These are phyloP conservation scores for Stereocaulon alpinum DNA, from an alignment of 495 filamentous ascomycete species.

Conservation along the genomic window DNA sequence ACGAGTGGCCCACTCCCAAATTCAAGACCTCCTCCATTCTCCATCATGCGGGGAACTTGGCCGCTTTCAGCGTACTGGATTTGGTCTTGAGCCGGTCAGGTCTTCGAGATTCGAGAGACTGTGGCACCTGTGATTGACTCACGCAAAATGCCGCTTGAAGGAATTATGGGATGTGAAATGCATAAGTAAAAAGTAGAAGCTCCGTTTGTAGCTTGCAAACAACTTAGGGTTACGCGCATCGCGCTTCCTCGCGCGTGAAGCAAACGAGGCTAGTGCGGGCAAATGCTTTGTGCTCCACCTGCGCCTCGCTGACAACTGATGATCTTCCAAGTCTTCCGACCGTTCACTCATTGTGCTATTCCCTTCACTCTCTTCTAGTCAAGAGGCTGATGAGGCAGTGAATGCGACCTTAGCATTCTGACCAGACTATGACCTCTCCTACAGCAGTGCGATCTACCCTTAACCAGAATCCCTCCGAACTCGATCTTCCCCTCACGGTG, in stretches of 20 bases:
- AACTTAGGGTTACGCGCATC: slow-evolving; percentile 9
- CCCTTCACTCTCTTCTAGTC: not conserved
- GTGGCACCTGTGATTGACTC: too few species aligned
- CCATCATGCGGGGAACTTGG: slow-evolving; percentile 5
- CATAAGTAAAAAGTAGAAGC: not conserved
- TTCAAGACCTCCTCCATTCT: slow-evolving; percentile 18
- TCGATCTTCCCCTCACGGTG: not conserved
- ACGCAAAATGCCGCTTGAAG: not conserved
- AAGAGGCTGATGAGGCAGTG: slow-evolving; percentile 7
- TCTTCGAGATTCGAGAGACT: too few species aligned
- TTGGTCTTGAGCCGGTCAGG: too few species aligned
- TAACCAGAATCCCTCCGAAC: too few species aligned
- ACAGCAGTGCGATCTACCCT: slow-evolving; percentile 6
- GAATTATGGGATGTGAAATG: not conserved
- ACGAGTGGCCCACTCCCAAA: slow-evolving; percentile 6
- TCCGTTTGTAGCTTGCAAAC: not conserved
- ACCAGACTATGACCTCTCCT: slow-evolving; percentile 12
- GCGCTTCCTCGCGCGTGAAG: not conserved
- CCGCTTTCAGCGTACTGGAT: too few species aligned
- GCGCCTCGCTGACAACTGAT: not conserved
- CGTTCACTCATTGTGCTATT: not conserved
- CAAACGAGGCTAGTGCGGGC: slow-evolving; percentile 7
- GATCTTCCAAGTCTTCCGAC: not conserved
- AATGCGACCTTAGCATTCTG: slow-evolving; percentile 1
- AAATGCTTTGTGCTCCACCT: not conserved